Base-by-base conservation (phyloP, 2,329 filamentous ascomycete genomes). In the Exophiala aquamarina region DNA sequence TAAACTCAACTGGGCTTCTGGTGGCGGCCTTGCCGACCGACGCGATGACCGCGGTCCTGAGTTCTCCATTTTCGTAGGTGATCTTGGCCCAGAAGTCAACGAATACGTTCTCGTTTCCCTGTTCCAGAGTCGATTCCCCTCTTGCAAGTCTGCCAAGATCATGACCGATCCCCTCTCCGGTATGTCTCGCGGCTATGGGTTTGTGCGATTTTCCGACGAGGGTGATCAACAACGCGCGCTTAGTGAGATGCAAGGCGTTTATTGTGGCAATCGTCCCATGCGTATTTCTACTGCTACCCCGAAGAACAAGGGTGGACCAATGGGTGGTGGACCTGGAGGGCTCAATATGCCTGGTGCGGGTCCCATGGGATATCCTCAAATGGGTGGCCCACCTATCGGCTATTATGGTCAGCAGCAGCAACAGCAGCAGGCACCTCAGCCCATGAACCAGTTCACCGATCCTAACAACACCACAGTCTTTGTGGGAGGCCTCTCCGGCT, bases 401-500 rank as follows among this genome's bases (percentile, higher is more conserved):
- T 83, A 80, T 68, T 84, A 83, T 64, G 82, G 81, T 53, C 76
- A 41, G n/a, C 83, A 82, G 54, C 84, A 87, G 70, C 84, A 84
- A 59, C 97, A 97, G 91, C 18, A 18, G 11, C 35, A 44, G 17
- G 83, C 87, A 69, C 84, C 84, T 58, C 84, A 88, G 70, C 84
- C 85, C 57, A 97, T 98, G 93, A 98, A 98, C 75, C 93, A 98
- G 74, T 98, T 98, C 77, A 98, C 93, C 29, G 93, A 98, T 63
- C 93, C 93, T 10, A 98, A 98, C 81, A 98, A 98, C 76, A 98
- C 93, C 14, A 98, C 93, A 15, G 93, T 98, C 55, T 98, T 98
- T 63, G 93, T 98, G 45, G 93, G 93, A 58, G 93, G 93, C 44
- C 83, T 98, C 4, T 96, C 91, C 29, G 93, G 93, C 58, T 98